Percentiles rank a stretch among this genome's conserved stretches.
Conservation (phyloP, 805 yeast species). For the Ascoidea asiatica region DNA sequence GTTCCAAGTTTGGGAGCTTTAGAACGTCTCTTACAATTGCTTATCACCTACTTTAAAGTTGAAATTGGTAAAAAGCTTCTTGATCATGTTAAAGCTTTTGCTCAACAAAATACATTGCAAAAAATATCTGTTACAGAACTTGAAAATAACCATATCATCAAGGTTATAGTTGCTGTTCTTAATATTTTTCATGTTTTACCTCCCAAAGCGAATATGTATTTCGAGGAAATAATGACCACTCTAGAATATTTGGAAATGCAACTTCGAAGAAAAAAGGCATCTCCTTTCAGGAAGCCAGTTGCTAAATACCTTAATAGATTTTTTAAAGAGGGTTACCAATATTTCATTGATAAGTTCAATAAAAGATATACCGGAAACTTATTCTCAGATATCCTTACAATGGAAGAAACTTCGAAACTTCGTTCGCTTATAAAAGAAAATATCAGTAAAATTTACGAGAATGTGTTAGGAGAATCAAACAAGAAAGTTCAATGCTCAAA, state of each 20-base stretch:
- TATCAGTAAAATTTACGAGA: constrained; percentile 32
- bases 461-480: constrained; percentile 33
- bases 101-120: constrained; percentile 67
- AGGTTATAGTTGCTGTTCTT: constrained; percentile 78
- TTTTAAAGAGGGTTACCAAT: constrained; percentile 57
- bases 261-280: constrained; percentile 67
- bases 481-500: constrained; percentile 44
- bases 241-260: constrained; percentile 69
- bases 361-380: constrained; percentile 36
- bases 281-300: constrained; percentile 84
- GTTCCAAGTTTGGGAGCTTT: constrained; percentile 86
- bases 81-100: constrained; percentile 94
- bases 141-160: constrained; percentile 66
- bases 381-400: constrained; percentile 31
- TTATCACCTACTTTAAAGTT: constrained; percentile 88
- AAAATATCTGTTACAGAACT: constrained; percentile 71
- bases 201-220: constrained; percentile 78
- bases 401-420: constrained; percentile 36
- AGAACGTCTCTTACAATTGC: constrained; percentile 70
- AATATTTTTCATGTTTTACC: constrained; percentile 89
- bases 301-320: constrained; percentile 80
- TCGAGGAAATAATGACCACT: constrained; percentile 73
- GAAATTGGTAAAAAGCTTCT: constrained; percentile 89
- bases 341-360: constrained; percentile 52
- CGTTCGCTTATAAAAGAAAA: constrained; percentile 43